Percentiles rank a stretch among this genome's conserved stretches.
Evolutionary conservation across 1,139 yeast species (phyloP).

Genomic region (Geotrichum europaeum): DNA sequence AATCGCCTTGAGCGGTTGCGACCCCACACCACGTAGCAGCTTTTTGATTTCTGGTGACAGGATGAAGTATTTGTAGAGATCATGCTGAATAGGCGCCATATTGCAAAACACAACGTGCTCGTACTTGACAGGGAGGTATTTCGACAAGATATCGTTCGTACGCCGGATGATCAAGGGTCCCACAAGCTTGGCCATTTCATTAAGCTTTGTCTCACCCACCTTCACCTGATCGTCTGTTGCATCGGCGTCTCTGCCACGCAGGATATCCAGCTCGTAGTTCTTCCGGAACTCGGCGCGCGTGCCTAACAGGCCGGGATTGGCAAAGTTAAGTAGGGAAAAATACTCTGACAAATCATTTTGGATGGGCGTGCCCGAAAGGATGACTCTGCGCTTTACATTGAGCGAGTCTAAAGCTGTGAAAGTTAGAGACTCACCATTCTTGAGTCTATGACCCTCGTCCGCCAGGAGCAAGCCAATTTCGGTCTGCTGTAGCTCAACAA

Average conservation of each 20-base stretch:
- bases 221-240: slow-evolving; percentile 76
- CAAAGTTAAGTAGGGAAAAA: slow-evolving; percentile 83
- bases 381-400: slow-evolving; percentile 81
- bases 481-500: slow-evolving; percentile 65
- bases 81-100: slow-evolving; percentile 69
- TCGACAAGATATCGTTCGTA: slow-evolving; percentile 89
- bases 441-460: slow-evolving; percentile 94
- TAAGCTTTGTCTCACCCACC: slow-evolving; percentile 65
- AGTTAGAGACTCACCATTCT: slow-evolving; percentile 90
- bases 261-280: slow-evolving; percentile 73
- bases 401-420: slow-evolving; percentile 81
- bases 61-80: slow-evolving; percentile 66
- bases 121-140: slow-evolving; percentile 89
- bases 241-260: slow-evolving; percentile 83
- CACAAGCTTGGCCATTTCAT: slow-evolving; percentile 68
- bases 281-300: slow-evolving; percentile 76
- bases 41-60: slow-evolving; percentile 74
- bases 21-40: slow-evolving; percentile 62
- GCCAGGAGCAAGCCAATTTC: slow-evolving; percentile 87
- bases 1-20: slow-evolving; percentile 87
- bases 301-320: slow-evolving; percentile 92
- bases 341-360: slow-evolving; percentile 95
- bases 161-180: slow-evolving; percentile 89
- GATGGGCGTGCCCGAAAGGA: slow-evolving; percentile 94
- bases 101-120: slow-evolving; percentile 93